A percentile compares a stretch with the other conserved stretches of the same genome.
phyloP scores from a whole-genome alignment of 1,139 yeast genomes.

The Wickerhamomyces sp. region DNA sequence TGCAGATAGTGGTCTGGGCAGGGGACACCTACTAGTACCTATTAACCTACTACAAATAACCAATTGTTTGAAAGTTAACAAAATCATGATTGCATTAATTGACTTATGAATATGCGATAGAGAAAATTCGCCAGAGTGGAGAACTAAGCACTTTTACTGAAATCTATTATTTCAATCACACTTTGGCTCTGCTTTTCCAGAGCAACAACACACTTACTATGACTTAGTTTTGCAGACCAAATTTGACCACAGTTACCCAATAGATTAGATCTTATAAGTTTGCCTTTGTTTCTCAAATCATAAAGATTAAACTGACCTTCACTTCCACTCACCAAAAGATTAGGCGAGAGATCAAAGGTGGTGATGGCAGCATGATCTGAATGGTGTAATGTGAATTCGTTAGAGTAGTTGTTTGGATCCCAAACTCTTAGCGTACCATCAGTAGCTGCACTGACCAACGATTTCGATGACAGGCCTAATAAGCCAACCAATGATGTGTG shows the following conservation, averaged over 20 bases:
- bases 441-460: slow-evolving; percentile 94
- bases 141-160: slow-evolving; percentile 33
- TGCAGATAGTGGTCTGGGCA: too few species aligned
- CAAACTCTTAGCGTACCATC: slow-evolving; percentile 89
- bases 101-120: too few species aligned
- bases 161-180: slow-evolving; percentile 78
- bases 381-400: slow-evolving; percentile 65
- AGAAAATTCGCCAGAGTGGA: too few species aligned
- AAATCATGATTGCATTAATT: too few species aligned
- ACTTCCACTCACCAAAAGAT: slow-evolving; percentile 83
- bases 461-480: slow-evolving; percentile 69
- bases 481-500: slow-evolving; percentile 90
- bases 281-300: slow-evolving; percentile 71
- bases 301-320: slow-evolving; percentile 78
- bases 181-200: slow-evolving; percentile 68
- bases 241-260: slow-evolving; percentile 78
- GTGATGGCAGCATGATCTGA: slow-evolving; percentile 91
- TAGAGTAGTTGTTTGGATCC: slow-evolving; percentile 79
- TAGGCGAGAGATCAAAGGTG: slow-evolving; percentile 87
- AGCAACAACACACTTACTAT: slow-evolving; percentile 85
- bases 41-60: too few species aligned
- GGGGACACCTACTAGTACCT: too few species aligned
- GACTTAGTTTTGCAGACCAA: slow-evolving; percentile 92
- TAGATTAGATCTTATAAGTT: slow-evolving; percentile 63
- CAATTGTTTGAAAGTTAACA: too few species aligned